Conservation (phyloP, 116 monocot species). For the Phalaenopsis hybrid region DNA sequence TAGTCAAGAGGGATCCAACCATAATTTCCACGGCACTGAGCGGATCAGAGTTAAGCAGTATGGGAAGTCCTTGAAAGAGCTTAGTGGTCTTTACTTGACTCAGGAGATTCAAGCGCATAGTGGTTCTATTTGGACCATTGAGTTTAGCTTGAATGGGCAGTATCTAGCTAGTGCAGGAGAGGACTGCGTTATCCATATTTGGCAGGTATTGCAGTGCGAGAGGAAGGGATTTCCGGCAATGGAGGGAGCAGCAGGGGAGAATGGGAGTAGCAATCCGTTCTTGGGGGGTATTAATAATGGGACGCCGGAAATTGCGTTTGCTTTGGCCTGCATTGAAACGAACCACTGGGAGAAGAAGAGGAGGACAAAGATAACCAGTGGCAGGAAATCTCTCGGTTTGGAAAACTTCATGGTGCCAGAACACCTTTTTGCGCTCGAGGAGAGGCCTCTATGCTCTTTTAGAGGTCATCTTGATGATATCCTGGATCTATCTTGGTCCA, state of each 20-base stretch:
- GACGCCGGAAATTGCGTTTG: constrained; percentile 30
- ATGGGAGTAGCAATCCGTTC: constrained; percentile 21
- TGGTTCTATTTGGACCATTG: constrained; percentile 68
- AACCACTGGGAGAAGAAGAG: constrained; percentile 63
- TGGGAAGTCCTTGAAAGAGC: constrained; percentile 66
- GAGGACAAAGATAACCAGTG: constrained; percentile 30
- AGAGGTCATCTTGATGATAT: constrained; percentile 74
- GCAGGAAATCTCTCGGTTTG: constrained; percentile 51
- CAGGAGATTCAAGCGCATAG: constrained; percentile 65
- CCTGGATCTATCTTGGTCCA: constrained; percentile 93
- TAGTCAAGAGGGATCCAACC: constrained; percentile 50
- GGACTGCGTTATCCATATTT: constrained; percentile 72
- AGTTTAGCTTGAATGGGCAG: constrained; percentile 61
- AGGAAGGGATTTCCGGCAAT: constrained; percentile 23
- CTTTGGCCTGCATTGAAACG: constrained; percentile 34
- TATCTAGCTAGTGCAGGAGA: constrained; percentile 82
- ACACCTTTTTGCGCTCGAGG: constrained; percentile 47
- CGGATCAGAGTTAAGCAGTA: constrained; percentile 60
- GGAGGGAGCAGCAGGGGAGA: constrained; percentile 18
- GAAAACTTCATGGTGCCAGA: constrained; percentile 39
- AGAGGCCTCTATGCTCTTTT: constrained; percentile 74
- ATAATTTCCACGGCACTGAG: constrained; percentile 29
- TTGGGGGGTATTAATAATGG: constrained; percentile 20
- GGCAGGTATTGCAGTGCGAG: constrained; percentile 47
- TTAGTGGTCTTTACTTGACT: constrained; percentile 55